Evolutionary conservation across 768 basidiomycete genomes (phyloP).

Genomic region (Tulasnella sp.): DNA sequence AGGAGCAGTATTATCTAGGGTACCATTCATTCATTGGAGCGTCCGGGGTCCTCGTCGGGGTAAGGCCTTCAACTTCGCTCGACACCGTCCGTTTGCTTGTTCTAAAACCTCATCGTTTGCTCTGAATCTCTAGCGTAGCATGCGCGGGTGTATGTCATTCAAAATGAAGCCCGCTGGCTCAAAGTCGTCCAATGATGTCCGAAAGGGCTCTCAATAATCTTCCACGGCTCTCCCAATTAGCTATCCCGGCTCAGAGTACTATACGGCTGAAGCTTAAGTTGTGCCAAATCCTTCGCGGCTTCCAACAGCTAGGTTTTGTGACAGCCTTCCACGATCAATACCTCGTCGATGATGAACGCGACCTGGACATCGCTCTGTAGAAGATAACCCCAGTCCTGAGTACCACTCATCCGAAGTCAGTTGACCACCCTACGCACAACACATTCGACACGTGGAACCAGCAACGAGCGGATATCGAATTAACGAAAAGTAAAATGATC

Average conservation of each 20-base stretch:
- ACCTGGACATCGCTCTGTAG: constrained; percentile 5
- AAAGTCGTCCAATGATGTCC: constrained; percentile 7
- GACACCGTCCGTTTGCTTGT: no score
- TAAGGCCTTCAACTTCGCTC: no score
- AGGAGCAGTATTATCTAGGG: no score
- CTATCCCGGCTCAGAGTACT: neutral
- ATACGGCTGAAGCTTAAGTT: constrained; percentile 1
- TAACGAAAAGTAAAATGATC: neutral
- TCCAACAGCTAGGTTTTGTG: neutral
- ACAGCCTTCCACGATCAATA: constrained; percentile 11
- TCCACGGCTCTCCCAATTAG: no score
- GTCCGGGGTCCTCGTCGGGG: no score
- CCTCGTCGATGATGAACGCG: constrained; percentile 15
- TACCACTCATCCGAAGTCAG: no score
- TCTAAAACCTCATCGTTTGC: neutral
- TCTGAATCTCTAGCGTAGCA: neutral
- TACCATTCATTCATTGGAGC: no score
- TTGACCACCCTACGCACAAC: neutral
- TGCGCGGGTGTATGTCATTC: constrained; percentile 5
- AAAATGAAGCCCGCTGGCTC: constrained; percentile 14
- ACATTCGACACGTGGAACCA: neutral
- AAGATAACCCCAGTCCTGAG: no score
- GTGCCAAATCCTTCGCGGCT: neutral
- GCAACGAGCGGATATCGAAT: neutral
- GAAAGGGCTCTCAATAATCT: constrained; percentile 9